A percentile compares a stretch with the other conserved stretches of the same genome.
Conservation (phyloP, 1,284 basidiomycete species). For the Filobasidium uniguttulatum region DNA sequence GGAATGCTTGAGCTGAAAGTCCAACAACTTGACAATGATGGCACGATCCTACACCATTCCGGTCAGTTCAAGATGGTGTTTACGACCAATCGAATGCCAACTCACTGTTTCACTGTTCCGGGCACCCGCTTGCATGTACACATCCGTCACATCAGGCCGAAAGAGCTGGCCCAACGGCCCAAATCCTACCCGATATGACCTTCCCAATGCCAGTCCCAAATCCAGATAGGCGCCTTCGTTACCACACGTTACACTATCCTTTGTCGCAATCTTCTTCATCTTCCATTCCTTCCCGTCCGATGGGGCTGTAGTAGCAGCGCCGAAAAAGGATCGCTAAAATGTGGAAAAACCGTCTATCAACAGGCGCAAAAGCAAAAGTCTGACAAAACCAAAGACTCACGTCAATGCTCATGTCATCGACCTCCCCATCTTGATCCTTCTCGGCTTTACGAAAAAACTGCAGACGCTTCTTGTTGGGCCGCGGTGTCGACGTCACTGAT, state of each 20-base stretch:
- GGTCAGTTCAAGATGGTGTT: neutral
- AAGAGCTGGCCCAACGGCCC: constrained; percentile 60
- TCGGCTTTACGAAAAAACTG: constrained; percentile 48
- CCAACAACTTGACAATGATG: constrained; percentile 35
- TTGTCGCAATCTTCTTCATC: constrained; percentile 25
- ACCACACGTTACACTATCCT: constrained; percentile 33
- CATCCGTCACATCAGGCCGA: neutral
- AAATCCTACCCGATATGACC: constrained; percentile 85
- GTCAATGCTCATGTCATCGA: constrained; percentile 49
- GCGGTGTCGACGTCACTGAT: neutral
- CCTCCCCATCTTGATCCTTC: constrained; percentile 53
- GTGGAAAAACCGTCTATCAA: constrained; percentile 11
- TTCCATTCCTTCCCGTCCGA: constrained; percentile 44
- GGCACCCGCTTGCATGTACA: neutral
- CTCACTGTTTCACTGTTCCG: neutral
- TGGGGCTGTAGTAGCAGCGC: constrained; percentile 48
- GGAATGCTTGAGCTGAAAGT: constrained; percentile 65
- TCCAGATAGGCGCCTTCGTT: constrained; percentile 58
- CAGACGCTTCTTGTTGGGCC: constrained; percentile 11
- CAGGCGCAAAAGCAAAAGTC: constrained; percentile 2
- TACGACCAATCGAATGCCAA: neutral
- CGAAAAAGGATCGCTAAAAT: constrained; percentile 58
- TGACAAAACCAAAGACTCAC: constrained; percentile 38
- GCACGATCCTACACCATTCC: neutral
- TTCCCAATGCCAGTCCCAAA: constrained; percentile 68